Percentiles rank a stretch among this genome's conserved stretches.
These are phyloP conservation scores for Lentinula lateritia DNA, from an alignment of 768 basidiomycete genomes.

Conservation along the genomic window DNA sequence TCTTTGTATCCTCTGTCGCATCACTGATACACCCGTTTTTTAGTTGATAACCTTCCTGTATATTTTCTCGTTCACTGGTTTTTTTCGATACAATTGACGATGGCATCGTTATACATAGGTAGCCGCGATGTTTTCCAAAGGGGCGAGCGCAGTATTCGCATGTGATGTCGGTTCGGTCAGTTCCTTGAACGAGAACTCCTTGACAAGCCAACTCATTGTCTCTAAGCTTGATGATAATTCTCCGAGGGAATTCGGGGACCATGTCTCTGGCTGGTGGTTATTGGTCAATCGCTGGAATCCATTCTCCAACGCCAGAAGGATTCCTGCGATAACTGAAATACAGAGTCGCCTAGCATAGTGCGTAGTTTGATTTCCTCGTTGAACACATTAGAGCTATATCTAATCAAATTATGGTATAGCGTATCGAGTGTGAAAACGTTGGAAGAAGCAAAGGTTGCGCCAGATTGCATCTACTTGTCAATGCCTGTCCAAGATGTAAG, in stretches of 20 bases:
- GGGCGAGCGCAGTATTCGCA: constrained; percentile 86
- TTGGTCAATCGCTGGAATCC: constrained; percentile 92
- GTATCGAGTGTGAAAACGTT: constrained; percentile 94
- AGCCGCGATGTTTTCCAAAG: constrained; percentile 87
- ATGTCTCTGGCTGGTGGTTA: constrained; percentile 95
- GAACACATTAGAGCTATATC: not conserved
- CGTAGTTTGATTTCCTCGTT: constrained; percentile 24
- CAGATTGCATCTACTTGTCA: constrained; percentile 85
- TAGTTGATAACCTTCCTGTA: constrained; percentile 89
- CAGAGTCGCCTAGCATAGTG: constrained; percentile 94
- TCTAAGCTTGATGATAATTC: constrained; percentile 87
- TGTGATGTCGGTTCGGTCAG: constrained; percentile 87
- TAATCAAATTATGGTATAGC: constrained; percentile 33
- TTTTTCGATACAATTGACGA: not conserved
- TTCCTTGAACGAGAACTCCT: constrained; percentile 1
- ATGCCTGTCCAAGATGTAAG: constrained; percentile 92
- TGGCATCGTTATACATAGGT: constrained; percentile 43
- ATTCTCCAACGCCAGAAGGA: constrained; percentile 67
- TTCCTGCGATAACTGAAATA: constrained; percentile 90
- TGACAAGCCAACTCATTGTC: not conserved
- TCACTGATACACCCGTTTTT: not conserved
- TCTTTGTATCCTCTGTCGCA: constrained; percentile 3
- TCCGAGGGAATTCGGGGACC: constrained; percentile 91
- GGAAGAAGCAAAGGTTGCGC: constrained; percentile 89
- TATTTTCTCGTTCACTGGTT: constrained; percentile 13